Evolutionary conservation across 495 filamentous ascomycete species (phyloP), one percentile per base, ranked within the genome.

Genomic region (Geopyxis carbonaria): DNA sequence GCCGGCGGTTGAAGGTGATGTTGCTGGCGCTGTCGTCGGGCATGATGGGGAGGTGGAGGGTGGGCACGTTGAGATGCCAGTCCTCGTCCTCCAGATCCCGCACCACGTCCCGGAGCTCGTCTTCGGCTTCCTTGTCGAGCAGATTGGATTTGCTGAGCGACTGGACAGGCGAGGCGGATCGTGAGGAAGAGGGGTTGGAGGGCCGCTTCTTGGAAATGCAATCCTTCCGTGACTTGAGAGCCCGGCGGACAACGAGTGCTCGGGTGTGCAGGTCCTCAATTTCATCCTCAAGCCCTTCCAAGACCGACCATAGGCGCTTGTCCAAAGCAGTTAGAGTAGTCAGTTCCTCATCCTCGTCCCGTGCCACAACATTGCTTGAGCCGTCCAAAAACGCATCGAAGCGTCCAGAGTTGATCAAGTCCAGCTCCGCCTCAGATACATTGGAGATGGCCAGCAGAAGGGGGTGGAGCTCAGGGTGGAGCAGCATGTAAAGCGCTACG

Each of bases 271-370:
- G 71, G 31, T 73, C 78, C 61, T 95, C 91, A 46, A 97, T 93
- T 2, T 89, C 85, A 55, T 93, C 80, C 59, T 95, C 91, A 22
- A 97, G 70, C 10, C 77, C 73, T 59, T 95, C 89, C 79, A 97
- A 93, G 30, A 83, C 78, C 20, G 70, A 69, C 62, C 80, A 93
- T 45, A 97, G 92, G 47, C 93, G 85, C 4, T 82, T 75, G 53
- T 97, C 89, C 27, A 97, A 71, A 56, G 93, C 82, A 1, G 83
- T 87, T 7, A 95, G 63, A 8, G 79, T 73, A 0, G 79, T 75
- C 40, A 95, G 87, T 55, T 97, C 89, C 31, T 79, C 79, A 49
- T 97, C 89, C 60, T 97, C 89, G 56, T 97, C 89, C 31, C 91
- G 59, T 4, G 82, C 79, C 13, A 97, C 83, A 5, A 80, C 77